Base-by-base conservation (phyloP, 257 asterid genomes). In the Lycium barbarum region DNA sequence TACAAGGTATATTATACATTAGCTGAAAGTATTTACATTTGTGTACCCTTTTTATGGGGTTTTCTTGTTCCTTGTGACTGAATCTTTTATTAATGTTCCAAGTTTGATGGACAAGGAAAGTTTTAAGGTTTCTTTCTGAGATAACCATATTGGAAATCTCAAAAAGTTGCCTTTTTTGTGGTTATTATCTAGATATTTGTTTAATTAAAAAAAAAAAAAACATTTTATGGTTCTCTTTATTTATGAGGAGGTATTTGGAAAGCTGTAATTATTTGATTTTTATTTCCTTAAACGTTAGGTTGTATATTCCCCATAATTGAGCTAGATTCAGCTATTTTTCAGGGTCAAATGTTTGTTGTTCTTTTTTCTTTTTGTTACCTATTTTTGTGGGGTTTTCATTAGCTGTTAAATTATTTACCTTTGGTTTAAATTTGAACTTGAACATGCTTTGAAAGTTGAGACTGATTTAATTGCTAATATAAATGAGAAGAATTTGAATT, bases 81-180 rank as follows among this genome's bases (percentile, higher is more conserved):
- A 82, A 87, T 81, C 83, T 89, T 78, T 53, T 53, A 26, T 65
- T 11, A 53, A 80, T 76, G 78, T 89, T 84, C 86, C 45, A 81
- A 84, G 38, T 80, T 78, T 83, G 86, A 58, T 59, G 54, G 54
- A 82, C 74, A 84, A 86, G 89, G 71, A 84, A 87, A 84, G 81
- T 73, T 83, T 58, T 40, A 47, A 26, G 40, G 49, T 40, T 43
- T 85, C 61, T 72, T 67, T 84, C 65, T 49, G 5, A 78, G 74
- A 84, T 49, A 12, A 81, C 83, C 79, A 68, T 43, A 70, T 78
- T 84, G 38, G 78, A n/a, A 47, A 54, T 49, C 79, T 63, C 10
- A 15, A 66, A 82, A 84, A 26, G 12, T 86, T 80, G 0, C 36
- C 18, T 81, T 82, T 61, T 33, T 81, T 26, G 15, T 47, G 20